Evolutionary conservation across 257 asterid genomes (phyloP).

Genomic region (Fraxinus quadrangulata): DNA sequence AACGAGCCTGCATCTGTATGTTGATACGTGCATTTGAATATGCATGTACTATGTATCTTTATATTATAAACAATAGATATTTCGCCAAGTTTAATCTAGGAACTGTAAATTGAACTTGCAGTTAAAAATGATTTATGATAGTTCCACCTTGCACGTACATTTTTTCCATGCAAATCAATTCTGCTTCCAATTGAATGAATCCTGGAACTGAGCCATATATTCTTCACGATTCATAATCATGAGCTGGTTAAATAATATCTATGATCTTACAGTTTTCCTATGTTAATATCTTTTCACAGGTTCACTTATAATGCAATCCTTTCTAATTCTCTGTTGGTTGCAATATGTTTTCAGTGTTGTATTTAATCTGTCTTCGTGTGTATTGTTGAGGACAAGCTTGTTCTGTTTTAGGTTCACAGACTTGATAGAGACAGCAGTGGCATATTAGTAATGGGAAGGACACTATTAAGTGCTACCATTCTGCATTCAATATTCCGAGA

Average conservation of each 20-base stretch:
- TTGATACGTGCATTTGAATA: not conserved
- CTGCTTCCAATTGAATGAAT: not conserved
- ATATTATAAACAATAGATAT: not conserved
- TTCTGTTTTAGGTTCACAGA: conserved; percentile 78
- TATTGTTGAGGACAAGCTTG: conserved; percentile 48
- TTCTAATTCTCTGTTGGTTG: not conserved
- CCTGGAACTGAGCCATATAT: not conserved
- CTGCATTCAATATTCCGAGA: conserved; percentile 91
- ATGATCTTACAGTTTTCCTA: not conserved
- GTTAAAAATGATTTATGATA: not conserved
- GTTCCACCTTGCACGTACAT: not conserved
- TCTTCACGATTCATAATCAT: not conserved
- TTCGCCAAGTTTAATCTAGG: not conserved
- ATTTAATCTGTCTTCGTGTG: conserved; percentile 26
- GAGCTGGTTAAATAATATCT: not conserved
- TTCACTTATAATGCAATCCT: not conserved
- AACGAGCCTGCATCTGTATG: not conserved
- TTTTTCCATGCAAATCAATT: not conserved
- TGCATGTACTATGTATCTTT: not conserved
- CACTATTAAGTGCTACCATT: conserved; percentile 72
- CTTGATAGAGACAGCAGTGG: conserved; percentile 98
- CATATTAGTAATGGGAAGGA: conserved; percentile 91
- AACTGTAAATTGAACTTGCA: not conserved
- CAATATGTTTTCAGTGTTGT: conserved; percentile 11
- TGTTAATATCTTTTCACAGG: not conserved